Base-by-base conservation (phyloP, 2,329 filamentous ascomycete species). In the Uncinocarpus reesii region DNA sequence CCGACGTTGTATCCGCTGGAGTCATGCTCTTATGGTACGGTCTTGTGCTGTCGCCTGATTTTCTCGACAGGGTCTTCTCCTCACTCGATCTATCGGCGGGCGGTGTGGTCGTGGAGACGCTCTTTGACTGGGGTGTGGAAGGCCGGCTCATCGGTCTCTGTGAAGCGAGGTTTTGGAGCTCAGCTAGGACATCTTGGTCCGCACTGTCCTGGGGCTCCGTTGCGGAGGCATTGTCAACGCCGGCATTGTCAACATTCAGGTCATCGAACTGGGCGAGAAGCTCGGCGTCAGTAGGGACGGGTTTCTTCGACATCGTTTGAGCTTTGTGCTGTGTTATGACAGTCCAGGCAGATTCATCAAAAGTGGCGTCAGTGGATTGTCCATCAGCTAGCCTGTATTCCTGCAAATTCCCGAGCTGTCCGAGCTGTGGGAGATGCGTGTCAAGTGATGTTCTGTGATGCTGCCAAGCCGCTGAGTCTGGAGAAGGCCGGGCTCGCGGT, bases 171-270 rank as follows among this genome's bases (percentile, higher is more conserved):
- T 82, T 81, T 64, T 93, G 86, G 52, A 96, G 78, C 58, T 95
- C 89, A 53, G 88, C 88, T 32, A 96, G 77, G 50, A 90, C 80
- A 63, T 95, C 88, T 57, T 86, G 77, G 58, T 82, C 76, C n/a
- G 57, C 48, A 32, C 53, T 51, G 29, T 50, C 55, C 26, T 55
- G 47, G 4, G 49, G 18, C 28, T 41, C 28, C 7, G 42, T 50
- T 13, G 48, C 24, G 10, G 35, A 7, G 11, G 28, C 15, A 42
- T 28, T 36, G n/a, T 13, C 21, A 44, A 31, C 31, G 13, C 52
- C 50, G 15, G 48, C 54, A 26, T 53, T 42, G 13, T 69, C 65
- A 51, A 69, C 62, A 29, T 62, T 65, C n/a, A 73, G 61, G 49
- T 70, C 63, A 48, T 73, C 71, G 50, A 74, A 70, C 56, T 73